phyloP scores from a whole-genome alignment of 305 asterid species.

The Rubia peregrina region DNA sequence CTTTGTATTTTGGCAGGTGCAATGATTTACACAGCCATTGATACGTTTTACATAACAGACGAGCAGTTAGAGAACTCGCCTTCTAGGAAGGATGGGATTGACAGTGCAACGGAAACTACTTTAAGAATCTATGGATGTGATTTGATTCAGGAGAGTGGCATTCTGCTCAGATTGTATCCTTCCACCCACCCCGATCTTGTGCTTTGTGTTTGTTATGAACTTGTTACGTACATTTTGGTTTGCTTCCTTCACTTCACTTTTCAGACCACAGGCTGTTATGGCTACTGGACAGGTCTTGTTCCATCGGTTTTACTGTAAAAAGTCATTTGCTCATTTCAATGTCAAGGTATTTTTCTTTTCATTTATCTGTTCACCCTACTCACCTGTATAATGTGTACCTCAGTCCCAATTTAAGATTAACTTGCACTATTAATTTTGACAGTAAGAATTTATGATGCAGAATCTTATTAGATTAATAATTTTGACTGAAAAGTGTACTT shows the following conservation, averaged over 20 bases:
- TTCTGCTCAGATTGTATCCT: conserved; percentile 80
- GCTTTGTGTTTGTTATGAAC: background rate
- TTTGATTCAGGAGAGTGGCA: conserved; percentile 86
- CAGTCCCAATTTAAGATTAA: too few relatives aligned
- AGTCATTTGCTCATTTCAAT: conserved; percentile 73
- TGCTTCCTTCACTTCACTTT: conserved; percentile 38
- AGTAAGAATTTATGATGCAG: too few relatives aligned
- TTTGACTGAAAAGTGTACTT: too few relatives aligned
- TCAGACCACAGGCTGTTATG: conserved; percentile 93
- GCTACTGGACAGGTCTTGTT: conserved; percentile 92
- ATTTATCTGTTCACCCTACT: background rate
- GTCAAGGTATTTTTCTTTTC: conserved; percentile 51
- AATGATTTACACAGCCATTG: conserved; percentile 90
- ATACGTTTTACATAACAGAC: conserved; percentile 77
- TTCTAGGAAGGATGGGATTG: conserved; percentile 73
- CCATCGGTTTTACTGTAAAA: conserved; percentile 92
- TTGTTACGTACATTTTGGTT: background rate
- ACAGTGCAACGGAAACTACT: conserved; percentile 63
- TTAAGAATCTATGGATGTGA: conserved; percentile 86
- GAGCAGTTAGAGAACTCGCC: conserved; percentile 69
- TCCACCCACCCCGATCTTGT: background rate
- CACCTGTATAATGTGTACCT: background rate
- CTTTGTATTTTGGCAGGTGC: conserved; percentile 1
- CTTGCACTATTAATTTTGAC: too few relatives aligned
- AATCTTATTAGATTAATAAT: background rate